These are phyloP conservation scores for Lentinula edodes DNA, from an alignment of 768 basidiomycete species.

Conservation along the genomic window DNA sequence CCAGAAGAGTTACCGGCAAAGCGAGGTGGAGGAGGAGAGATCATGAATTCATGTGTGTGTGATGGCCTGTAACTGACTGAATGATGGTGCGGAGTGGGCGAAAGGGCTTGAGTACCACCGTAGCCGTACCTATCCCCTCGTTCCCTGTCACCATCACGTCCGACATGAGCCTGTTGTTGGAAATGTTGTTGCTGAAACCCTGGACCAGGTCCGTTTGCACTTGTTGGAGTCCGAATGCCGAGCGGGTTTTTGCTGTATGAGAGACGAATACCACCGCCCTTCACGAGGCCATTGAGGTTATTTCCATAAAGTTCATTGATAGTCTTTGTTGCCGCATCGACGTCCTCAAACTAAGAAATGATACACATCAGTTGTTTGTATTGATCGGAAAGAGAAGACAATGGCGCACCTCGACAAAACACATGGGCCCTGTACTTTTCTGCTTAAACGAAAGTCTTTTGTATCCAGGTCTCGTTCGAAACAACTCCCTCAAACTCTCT, in stretches of 20 bases:
- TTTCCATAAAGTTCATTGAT: conserved; percentile 88
- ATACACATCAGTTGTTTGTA: background rate
- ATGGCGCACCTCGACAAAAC: conserved; percentile 85
- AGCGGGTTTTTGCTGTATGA: conserved; percentile 98
- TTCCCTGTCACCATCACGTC: background rate
- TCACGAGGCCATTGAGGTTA: conserved; percentile 86
- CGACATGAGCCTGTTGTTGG: conserved; percentile 10
- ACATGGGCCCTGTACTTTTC: conserved; percentile 98
- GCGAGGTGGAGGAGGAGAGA: conserved; percentile 9
- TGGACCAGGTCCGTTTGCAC: conserved; percentile 35
- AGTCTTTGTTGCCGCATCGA: conserved; percentile 77
- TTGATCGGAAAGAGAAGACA: background rate
- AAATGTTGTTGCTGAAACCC: conserved; percentile 39
- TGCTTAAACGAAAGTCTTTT: conserved; percentile 92
- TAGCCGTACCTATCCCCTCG: background rate
- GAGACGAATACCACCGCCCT: conserved; percentile 91
- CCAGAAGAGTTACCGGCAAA: conserved; percentile 1
- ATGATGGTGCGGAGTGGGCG: conserved; percentile 1
- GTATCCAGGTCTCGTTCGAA: conserved; percentile 76
- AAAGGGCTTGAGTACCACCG: background rate
- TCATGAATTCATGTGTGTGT: background rate
- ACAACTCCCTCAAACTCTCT: conserved; percentile 79
- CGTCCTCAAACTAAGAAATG: conserved; percentile 76
- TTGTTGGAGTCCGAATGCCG: conserved; percentile 82
- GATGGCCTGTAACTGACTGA: background rate